Evolutionary conservation across 768 basidiomycete genomes (phyloP).

Genomic region (Boletus huronensis): DNA sequence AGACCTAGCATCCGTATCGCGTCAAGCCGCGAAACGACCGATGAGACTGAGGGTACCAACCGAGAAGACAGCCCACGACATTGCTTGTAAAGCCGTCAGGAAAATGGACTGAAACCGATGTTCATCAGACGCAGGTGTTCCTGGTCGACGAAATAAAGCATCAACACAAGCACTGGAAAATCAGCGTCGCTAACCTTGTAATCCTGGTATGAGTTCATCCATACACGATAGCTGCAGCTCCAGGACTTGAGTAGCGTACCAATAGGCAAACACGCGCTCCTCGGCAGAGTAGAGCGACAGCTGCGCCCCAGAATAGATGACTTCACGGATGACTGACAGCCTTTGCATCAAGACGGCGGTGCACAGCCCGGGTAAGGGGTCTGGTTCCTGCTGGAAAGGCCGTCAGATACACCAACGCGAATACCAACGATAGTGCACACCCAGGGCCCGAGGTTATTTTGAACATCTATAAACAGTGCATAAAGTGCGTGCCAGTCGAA

Average conservation of each 20-base stretch:
- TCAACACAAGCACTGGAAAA: neutral
- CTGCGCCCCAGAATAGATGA: constrained; percentile 74
- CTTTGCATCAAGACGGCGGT: constrained; percentile 53
- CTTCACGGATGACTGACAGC: constrained; percentile 56
- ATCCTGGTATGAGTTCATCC: constrained; percentile 42
- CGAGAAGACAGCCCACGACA: constrained; percentile 51
- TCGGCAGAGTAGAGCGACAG: constrained; percentile 66
- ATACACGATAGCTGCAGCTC: constrained; percentile 53
- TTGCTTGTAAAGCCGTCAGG: constrained; percentile 54
- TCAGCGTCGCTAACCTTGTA: constrained; percentile 38
- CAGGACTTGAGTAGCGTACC: constrained; percentile 60
- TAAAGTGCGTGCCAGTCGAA: constrained; percentile 67
- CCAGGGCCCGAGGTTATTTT: constrained; percentile 13
- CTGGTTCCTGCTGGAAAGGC: constrained; percentile 18
- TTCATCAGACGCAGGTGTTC: constrained; percentile 38
- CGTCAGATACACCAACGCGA: neutral
- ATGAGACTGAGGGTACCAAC: constrained; percentile 34
- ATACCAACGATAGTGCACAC: constrained; percentile 3
- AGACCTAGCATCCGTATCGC: constrained; percentile 36
- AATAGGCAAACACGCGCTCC: constrained; percentile 74
- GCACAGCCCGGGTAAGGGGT: constrained; percentile 27
- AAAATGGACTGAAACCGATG: constrained; percentile 48
- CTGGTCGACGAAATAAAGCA: constrained; percentile 3
- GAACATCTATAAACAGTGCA: constrained; percentile 37
- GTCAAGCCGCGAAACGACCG: neutral